Evolutionary conservation across 805 yeast species (phyloP).

Genomic region (Ogataea corticis): DNA sequence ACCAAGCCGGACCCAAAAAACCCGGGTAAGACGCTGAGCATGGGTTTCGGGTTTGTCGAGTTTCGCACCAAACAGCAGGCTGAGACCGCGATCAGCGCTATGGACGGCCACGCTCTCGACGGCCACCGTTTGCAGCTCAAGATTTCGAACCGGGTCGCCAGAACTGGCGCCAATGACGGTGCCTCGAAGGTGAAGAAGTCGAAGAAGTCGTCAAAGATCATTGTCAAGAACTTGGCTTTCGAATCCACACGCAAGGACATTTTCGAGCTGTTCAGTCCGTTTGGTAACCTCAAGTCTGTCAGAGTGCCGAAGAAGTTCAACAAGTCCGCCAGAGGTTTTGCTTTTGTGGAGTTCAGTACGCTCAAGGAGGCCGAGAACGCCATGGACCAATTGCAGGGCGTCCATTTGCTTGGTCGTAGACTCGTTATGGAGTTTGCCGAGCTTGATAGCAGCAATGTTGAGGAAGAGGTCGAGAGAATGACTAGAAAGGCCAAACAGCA

Average conservation of each 20-base stretch:
- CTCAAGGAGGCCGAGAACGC: slow-evolving; percentile 92
- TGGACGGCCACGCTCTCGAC: slow-evolving; percentile 78
- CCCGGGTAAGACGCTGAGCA: slow-evolving; percentile 66
- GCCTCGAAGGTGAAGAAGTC: slow-evolving; percentile 35
- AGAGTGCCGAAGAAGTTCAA: slow-evolving; percentile 96
- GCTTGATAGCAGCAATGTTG: slow-evolving; percentile 77
- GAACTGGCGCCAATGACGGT: slow-evolving; percentile 40
- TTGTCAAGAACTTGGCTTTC: slow-evolving; percentile 95
- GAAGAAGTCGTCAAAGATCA: slow-evolving; percentile 67
- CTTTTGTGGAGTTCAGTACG: slow-evolving; percentile 88
- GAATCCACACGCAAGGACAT: slow-evolving; percentile 93
- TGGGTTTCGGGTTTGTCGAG: slow-evolving; percentile 98
- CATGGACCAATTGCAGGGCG: slow-evolving; percentile 90
- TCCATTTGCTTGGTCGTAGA: slow-evolving; percentile 93
- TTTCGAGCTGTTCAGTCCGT: slow-evolving; percentile 89
- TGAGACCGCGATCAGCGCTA: slow-evolving; percentile 62
- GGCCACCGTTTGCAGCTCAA: slow-evolving; percentile 91
- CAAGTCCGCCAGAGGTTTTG: slow-evolving; percentile 94
- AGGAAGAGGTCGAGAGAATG: slow-evolving; percentile 88
- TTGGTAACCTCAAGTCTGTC: slow-evolving; percentile 92
- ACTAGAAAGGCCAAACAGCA: slow-evolving; percentile 82
- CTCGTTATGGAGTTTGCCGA: slow-evolving; percentile 92
- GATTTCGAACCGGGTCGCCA: slow-evolving; percentile 70
- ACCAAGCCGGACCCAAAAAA: slow-evolving; percentile 85
- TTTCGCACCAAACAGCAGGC: slow-evolving; percentile 81